These are phyloP conservation scores for Solioccasus polychromus DNA, from an alignment of 768 basidiomycete species.

Conservation along the genomic window DNA sequence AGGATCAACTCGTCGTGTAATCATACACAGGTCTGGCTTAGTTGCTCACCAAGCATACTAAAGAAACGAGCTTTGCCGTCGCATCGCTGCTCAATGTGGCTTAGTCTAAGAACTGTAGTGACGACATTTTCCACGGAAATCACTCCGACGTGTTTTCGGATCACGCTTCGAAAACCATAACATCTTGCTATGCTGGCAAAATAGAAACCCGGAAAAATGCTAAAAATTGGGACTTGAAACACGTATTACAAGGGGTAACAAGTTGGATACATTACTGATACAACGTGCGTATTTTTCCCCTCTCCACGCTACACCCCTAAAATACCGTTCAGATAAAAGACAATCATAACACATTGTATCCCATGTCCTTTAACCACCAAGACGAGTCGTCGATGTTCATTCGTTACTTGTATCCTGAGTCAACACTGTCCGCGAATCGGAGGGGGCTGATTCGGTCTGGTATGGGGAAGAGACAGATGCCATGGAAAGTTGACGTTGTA, in stretches of 20 bases:
- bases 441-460: conserved; percentile 6
- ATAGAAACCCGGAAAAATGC: too few species aligned
- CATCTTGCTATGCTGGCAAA: too few species aligned
- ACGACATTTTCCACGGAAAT: too few species aligned
- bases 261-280: conserved; percentile 23
- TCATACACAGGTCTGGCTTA: too few species aligned
- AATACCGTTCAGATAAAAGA: conserved; percentile 7
- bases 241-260: conserved; percentile 25
- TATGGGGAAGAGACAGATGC: conserved; percentile 15
- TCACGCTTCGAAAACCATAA: too few species aligned
- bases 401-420: conserved; percentile 16
- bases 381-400: neutral
- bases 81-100: too few species aligned
- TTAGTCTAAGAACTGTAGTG: too few species aligned
- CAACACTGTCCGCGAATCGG: conserved; percentile 25
- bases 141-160: too few species aligned
- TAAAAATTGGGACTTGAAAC: neutral
- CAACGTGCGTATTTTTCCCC: conserved; percentile 17
- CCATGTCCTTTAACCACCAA: neutral
- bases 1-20: too few species aligned
- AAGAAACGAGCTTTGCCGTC: too few species aligned
- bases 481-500: conserved; percentile 30
- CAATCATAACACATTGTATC: conserved; percentile 4
- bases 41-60: too few species aligned
- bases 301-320: neutral